Conservation (phyloP, 345 rosid species). For the Eucalyptus albens region DNA sequence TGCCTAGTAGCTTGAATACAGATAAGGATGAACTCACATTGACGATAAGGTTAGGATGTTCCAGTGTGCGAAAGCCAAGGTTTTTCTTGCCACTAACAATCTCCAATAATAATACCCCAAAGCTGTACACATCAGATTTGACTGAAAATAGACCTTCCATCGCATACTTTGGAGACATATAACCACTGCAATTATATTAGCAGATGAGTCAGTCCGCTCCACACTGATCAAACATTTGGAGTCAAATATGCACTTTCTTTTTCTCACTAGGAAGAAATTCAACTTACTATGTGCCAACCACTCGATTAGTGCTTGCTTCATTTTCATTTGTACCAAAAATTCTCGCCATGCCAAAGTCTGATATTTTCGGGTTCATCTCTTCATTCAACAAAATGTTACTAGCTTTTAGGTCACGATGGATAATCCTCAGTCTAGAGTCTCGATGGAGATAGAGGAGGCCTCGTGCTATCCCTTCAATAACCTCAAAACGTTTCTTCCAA, state of each 20-base stretch:
- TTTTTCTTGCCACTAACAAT: conserved; percentile 52
- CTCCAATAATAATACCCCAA: conserved; percentile 60
- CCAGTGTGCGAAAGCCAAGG: conserved; percentile 24
- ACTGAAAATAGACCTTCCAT: conserved; percentile 71
- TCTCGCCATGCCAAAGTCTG: conserved; percentile 28
- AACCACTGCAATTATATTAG: conserved; percentile 25
- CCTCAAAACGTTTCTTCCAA: conserved; percentile 7
- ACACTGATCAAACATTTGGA: background rate
- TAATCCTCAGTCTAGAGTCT: conserved; percentile 15
- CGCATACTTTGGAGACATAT: conserved; percentile 77
- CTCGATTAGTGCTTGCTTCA: background rate
- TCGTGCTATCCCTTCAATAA: conserved; percentile 16
- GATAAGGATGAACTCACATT: conserved; percentile 22
- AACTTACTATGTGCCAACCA: conserved; percentile 9
- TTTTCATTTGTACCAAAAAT: conserved; percentile 1
- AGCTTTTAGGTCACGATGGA: conserved; percentile 19
- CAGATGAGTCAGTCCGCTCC: background rate
- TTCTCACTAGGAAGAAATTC: background rate
- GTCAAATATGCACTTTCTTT: background rate
- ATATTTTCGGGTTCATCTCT: conserved; percentile 18
- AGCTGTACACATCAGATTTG: conserved; percentile 71
- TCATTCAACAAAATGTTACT: conserved; percentile 12
- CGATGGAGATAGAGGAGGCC: conserved; percentile 22
- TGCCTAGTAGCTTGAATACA: background rate
- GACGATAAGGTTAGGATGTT: conserved; percentile 29